Base-by-base conservation (phyloP, 805 yeast species). In the Teunomyces panamensis region DNA sequence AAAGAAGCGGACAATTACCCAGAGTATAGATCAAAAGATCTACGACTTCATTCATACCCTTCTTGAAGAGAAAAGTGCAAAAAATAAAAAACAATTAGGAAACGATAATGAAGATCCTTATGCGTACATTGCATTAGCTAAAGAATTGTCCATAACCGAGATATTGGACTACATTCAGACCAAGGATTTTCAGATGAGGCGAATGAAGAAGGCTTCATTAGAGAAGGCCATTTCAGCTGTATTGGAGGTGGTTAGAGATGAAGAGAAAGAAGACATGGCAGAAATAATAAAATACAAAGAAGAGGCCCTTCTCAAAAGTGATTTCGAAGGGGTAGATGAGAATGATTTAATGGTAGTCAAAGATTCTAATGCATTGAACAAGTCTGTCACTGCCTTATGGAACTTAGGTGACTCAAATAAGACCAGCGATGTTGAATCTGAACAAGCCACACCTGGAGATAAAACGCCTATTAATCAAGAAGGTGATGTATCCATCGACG, bases 321-420 rank as follows among this genome's bases (percentile, higher is more conserved):
- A 78, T 36, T 64, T 65, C 29, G 75, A 73, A 24, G 72, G 64
- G 7, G 71, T 72, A 14, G 68, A 67, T 30, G 71, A 64, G 26
- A 63, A 60, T 20, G 79, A 79, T 20, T 55, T 89, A 48, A 81
- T 88, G 87, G 81, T 78, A 3, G 89, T 79, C 4, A 71, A 69
- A 43, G 88, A 87, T 48, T 62, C 74, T 2, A 91, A 91, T 56
- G 69, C 78, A 3, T 77, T 89, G 68, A 92, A 92, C 63, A 88
- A 84, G 58, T 80, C 85, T 16, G 85, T 91, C 2, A 87, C 87
- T 0, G 75, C 81, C 14, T 63, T 82, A 42, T 91, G 97, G 97
- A 75, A 70, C 30, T 45, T 47, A 10, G 44, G 43, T 1, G 42
- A 37, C 0, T 42, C 36, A 3, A 53, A 51, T 6, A 54, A 55